These are phyloP conservation scores for Sedum album DNA, from an alignment of 164 flowering plant genomes.

Conservation along the genomic window DNA sequence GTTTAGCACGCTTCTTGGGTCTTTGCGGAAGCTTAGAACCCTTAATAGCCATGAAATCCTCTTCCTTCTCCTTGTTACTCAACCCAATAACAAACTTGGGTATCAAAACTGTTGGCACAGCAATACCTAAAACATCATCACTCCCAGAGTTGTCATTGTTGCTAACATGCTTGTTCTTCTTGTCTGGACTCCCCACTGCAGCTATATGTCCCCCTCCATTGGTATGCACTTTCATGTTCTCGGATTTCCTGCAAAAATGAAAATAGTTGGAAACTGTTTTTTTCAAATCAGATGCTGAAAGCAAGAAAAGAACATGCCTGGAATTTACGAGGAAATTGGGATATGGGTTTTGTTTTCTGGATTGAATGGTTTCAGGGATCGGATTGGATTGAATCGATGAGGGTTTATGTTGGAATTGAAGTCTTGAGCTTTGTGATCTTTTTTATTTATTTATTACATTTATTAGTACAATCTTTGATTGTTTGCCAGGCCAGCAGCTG, in stretches of 20 bases:
- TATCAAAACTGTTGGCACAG: slow-evolving; percentile 57
- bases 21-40: slow-evolving; percentile 89
- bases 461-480: neutral
- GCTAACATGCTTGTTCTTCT: slow-evolving; percentile 12
- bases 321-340: neutral
- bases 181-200: too few species aligned
- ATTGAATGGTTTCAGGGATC: neutral
- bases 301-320: too few species aligned
- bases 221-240: neutral
- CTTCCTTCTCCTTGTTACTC: slow-evolving; percentile 88
- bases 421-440: neutral
- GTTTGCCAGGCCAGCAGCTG: neutral
- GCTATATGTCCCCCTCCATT: too few species aligned
- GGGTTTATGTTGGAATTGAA: neutral
- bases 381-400: neutral
- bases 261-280: neutral
- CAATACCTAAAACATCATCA: slow-evolving; percentile 48
- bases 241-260: neutral
- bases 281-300: neutral
- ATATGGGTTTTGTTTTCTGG: neutral
- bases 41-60: slow-evolving; percentile 83
- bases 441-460: neutral
- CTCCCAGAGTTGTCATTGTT: slow-evolving; percentile 7
- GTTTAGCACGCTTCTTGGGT: slow-evolving; percentile 86
- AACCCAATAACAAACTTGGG: slow-evolving; percentile 71